phyloP scores from a whole-genome alignment of 352 stramenopile genomes.

The Globisporangium barbulae region DNA sequence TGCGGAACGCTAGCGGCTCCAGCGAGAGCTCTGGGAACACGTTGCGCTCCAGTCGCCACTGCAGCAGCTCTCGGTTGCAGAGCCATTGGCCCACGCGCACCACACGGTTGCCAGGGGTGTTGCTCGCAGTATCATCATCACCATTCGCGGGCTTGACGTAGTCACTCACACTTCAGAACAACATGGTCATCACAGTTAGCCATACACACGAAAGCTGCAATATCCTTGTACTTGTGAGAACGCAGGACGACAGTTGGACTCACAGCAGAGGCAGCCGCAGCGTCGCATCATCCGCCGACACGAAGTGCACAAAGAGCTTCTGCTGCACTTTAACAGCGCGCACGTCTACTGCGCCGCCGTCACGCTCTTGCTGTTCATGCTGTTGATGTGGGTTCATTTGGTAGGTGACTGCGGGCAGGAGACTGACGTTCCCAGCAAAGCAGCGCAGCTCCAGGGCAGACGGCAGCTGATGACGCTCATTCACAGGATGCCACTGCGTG shows the following conservation, averaged over 20 bases:
- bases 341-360: conserved; percentile 23
- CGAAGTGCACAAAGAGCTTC: conserved; percentile 50
- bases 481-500: conserved; percentile 17
- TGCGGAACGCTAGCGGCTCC: conserved; percentile 10
- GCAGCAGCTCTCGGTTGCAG: conserved; percentile 38
- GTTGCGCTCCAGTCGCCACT: conserved; percentile 46
- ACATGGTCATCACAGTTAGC: not conserved
- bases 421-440: conserved; percentile 32
- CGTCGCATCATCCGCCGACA: conserved; percentile 20
- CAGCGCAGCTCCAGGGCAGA: conserved; percentile 12
- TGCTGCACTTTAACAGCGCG: conserved; percentile 29
- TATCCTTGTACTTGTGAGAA: not conserved
- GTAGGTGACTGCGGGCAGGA: conserved; percentile 27
- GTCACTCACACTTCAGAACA: conserved; percentile 28
- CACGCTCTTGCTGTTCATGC: not conserved
- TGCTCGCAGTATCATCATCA: not conserved
- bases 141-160: conserved; percentile 27
- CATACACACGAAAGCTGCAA: not conserved
- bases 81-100: conserved; percentile 24
- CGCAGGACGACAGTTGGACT: not conserved
- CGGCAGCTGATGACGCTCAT: not conserved
- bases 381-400: not conserved
- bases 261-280: conserved; percentile 33
- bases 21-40: conserved; percentile 31
- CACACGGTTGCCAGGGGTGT: conserved; percentile 1